Evolutionary conservation across 176 grass and related monocot species (phyloP).

Genomic region (Phoenix dactylifera): DNA sequence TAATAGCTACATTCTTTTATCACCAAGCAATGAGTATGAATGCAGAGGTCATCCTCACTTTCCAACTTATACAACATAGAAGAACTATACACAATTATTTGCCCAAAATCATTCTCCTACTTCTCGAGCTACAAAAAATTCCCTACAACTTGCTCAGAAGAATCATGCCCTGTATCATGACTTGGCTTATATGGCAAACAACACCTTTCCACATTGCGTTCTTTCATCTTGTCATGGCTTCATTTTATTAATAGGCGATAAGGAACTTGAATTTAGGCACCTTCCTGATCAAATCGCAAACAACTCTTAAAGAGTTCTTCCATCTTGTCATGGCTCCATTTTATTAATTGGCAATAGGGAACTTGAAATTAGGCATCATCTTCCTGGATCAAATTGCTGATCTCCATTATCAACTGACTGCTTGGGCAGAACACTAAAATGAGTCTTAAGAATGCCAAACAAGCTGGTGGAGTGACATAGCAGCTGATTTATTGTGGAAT

Average conservation of each 20-base stretch:
- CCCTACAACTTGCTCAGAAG: not conserved
- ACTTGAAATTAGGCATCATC: not conserved
- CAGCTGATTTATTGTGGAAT: conserved; percentile 1
- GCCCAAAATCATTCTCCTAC: not conserved
- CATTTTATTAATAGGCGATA: too few relatives aligned
- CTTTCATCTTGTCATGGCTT: not conserved
- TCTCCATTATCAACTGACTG: not conserved
- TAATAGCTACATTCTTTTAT: not conserved
- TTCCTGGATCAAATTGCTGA: not conserved
- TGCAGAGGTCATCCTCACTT: not conserved
- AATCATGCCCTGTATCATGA: conserved; percentile 2
- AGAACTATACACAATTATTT: conserved; percentile 7
- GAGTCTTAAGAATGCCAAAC: not conserved
- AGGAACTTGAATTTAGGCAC: not conserved
- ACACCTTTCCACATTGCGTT: not conserved
- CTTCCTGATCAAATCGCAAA: not conserved
- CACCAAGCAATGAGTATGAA: not conserved
- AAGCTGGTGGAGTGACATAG: not conserved
- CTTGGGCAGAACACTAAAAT: not conserved
- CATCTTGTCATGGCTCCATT: not conserved
- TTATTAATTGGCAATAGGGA: not conserved
- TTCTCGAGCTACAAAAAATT: not conserved
- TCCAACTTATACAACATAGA: not conserved
- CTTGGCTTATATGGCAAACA: not conserved
- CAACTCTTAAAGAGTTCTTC: not conserved